Percentiles rank a stretch among this genome's conserved stretches.
These are phyloP conservation scores for Hypoxylon fuscum DNA, from an alignment of 495 filamentous ascomycete genomes.

Conservation along the genomic window DNA sequence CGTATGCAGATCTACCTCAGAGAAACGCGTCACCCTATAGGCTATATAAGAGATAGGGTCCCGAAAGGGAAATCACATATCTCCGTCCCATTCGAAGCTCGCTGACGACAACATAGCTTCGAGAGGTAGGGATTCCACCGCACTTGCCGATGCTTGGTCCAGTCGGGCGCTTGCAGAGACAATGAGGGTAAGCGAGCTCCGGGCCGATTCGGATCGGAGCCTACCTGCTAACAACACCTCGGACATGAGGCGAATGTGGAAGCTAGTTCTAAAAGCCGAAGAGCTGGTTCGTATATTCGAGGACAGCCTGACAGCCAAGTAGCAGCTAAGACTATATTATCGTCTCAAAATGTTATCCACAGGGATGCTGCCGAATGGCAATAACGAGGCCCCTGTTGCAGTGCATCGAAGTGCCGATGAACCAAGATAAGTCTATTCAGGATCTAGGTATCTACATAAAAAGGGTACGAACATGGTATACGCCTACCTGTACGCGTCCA, in stretches of 20 bases:
- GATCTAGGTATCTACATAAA: not conserved
- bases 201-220: constrained; percentile 23
- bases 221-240: constrained; percentile 8
- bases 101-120: not conserved
- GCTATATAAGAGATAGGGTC: not conserved
- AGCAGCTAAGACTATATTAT: not conserved
- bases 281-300: constrained; percentile 21
- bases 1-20: not conserved
- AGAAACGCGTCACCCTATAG: no score
- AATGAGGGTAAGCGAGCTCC: constrained; percentile 13
- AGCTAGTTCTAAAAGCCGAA: constrained; percentile 19
- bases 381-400: not conserved
- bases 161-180: constrained; percentile 1
- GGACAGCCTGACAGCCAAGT: not conserved
- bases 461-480: not conserved
- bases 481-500: no score
- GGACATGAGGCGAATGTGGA: constrained; percentile 20
- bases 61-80: not conserved
- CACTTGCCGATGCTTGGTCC: not conserved
- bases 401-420: not conserved
- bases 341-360: not conserved
- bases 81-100: not conserved
- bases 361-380: not conserved
- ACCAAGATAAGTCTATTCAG: not conserved
- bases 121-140: not conserved